Evolutionary conservation across 2,329 filamentous ascomycete species (phyloP), one percentile per base, ranked within the genome.

Genomic region (Neonectria sp.): DNA sequence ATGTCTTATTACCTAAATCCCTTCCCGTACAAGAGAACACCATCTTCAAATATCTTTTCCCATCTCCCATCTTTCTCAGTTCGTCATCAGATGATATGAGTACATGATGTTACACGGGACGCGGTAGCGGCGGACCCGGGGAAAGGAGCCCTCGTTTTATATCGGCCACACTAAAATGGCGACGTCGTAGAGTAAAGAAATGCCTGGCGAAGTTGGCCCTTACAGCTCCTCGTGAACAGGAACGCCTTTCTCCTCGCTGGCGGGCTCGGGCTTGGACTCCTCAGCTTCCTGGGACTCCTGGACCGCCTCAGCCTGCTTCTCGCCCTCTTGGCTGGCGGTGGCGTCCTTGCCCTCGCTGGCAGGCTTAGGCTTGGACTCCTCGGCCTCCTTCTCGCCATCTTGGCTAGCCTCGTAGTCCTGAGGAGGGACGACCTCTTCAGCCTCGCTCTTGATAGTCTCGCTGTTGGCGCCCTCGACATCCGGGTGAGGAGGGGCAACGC

Each of bases 301-400:
- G 13, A 55, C 31, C 11, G 12, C 63, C 75, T 77, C 83, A 60
- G 82, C 73, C 75, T 82, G 80, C 37, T 82, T 81, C 67, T 78
- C 51, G 15, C 25, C 33, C 27, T 60, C 52, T 53, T 60, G 52
- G 33, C 57, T 80, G 53, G 73, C 77, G 15, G 84, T 88, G 31
- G 89, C 89, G 76, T 90, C 89, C 71, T 89, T 88, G 67, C 85
- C 85, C 73, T 91, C 89, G 72, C 89, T 91, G 2, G 88, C 90
- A 37, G 90, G 90, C 82, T 90, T 91, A 48, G 89, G 86, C 73
- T 85, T 82, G 71, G 81, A 83, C 71, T 83, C 83, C 75, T 88
- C 86, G 15, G 85, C 82, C 77, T 89, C 89, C 74, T 85, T 87
- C 79, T 89, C 88, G 67, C 89, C 89, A 68, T 89, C 88, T 63